phyloP scores from a whole-genome alignment of 257 asterid species.

The Paulownia fortunei region DNA sequence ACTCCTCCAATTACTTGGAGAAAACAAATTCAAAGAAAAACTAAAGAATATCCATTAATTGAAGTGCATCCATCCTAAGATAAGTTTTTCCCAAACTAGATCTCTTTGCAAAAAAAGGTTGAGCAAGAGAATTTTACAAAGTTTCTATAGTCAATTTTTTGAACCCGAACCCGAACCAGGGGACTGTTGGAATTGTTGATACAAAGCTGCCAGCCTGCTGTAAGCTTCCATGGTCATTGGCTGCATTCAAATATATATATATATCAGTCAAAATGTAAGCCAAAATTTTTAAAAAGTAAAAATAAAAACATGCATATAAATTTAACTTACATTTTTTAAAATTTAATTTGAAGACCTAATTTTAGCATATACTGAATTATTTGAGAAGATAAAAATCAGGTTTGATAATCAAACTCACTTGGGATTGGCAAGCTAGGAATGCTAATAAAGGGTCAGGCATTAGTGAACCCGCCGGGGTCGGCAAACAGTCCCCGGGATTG shows the following conservation, averaged over 20 bases:
- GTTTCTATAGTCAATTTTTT: slow-evolving; percentile 26
- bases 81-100: neutral
- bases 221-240: slow-evolving; percentile 61
- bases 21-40: slow-evolving; percentile 5
- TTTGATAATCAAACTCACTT: slow-evolving; percentile 35
- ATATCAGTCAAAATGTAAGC: neutral
- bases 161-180: slow-evolving; percentile 28
- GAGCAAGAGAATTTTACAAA: neutral
- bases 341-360: no score
- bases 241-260: slow-evolving; percentile 39
- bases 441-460: slow-evolving; percentile 51
- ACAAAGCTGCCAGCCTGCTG: slow-evolving; percentile 58
- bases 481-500: slow-evolving; percentile 37
- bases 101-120: slow-evolving; percentile 4
- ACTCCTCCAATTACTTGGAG: slow-evolving; percentile 1
- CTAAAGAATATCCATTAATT: neutral
- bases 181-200: slow-evolving; percentile 59
- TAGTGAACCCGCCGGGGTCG: slow-evolving; percentile 7
- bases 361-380: no score
- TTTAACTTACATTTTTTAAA: no score
- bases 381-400: no score
- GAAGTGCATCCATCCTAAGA: neutral
- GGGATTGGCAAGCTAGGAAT: slow-evolving; percentile 59
- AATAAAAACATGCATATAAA: neutral
- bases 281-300: neutral